phyloP scores from a whole-genome alignment of 2,329 filamentous ascomycete genomes.

The Nigrograna mackinnonii region DNA sequence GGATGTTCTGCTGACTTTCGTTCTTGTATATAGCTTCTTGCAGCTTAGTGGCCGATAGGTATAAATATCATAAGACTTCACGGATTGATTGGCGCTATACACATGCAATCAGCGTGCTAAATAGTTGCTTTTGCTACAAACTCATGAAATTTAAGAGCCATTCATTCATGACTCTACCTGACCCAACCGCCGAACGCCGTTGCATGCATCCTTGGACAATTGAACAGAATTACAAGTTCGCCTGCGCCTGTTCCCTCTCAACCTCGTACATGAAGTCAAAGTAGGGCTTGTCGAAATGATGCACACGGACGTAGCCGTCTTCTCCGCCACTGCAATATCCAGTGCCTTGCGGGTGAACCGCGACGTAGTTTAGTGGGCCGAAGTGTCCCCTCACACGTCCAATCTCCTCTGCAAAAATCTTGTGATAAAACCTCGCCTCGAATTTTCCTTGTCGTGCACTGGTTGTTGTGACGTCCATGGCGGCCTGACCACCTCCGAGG shows the following conservation, averaged over 20 bases:
- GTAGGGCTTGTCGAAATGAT: conserved; percentile 98
- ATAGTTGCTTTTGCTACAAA: neutral
- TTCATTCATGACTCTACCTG: neutral
- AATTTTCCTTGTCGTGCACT: conserved; percentile 96
- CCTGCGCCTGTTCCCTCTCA: conserved; percentile 71
- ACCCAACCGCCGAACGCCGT: conserved; percentile 29
- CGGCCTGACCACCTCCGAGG: conserved; percentile 95
- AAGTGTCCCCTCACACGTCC: conserved; percentile 97
- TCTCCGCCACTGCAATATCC: conserved; percentile 95
- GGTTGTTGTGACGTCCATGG: conserved; percentile 98
- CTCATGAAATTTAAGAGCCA: neutral
- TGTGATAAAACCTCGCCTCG: conserved; percentile 99
- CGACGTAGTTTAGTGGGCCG: conserved; percentile 94
- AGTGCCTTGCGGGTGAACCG: conserved; percentile 87
- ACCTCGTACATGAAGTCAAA: conserved; percentile 99
- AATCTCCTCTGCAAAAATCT: conserved; percentile 98
- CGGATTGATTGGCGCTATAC: too few relatives aligned
- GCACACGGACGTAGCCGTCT: conserved; percentile 96
- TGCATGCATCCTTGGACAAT: conserved; percentile 34
- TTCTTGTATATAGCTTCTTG: too few relatives aligned
- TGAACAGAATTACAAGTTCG: conserved; percentile 34
- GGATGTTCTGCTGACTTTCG: too few relatives aligned
- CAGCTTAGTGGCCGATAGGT: too few relatives aligned
- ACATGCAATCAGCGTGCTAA: too few relatives aligned
- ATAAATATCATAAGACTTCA: too few relatives aligned